Base-by-base conservation (phyloP, 352 stramenopile genomes). In the Phytophthora ohioensis region DNA sequence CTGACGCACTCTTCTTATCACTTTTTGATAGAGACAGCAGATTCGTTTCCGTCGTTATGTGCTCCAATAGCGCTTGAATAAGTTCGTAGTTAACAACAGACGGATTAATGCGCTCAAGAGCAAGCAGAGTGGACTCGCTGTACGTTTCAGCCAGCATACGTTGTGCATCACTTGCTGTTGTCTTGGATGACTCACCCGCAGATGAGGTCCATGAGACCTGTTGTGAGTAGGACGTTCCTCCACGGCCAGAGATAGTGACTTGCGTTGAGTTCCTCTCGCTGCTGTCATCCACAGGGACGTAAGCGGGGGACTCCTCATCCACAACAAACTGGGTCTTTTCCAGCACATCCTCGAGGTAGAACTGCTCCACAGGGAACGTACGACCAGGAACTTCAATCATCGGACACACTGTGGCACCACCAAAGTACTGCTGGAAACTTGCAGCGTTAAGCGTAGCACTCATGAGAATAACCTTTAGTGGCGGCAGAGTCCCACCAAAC, bases 401-500 rank as follows among this genome's bases (percentile, higher is more conserved):
- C 3, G 92, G 93, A 53, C 91, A 97, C 27, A 80, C 73, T 0
- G 79, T 66, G 2, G 78, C 98, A 39, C 90, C 85, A 8, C 86
- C 83, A 83, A 98, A 99, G 63, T 99, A 99, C 17, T 86, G 68
- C 61, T 97, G 96, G 75, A 99, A 99, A 41, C 91, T 93, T 12
- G 91, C 85, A 4, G 97, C 94, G 66, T 99, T 98, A 5, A 99
- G 76, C 4, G 95, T 99, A 13, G 95, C 98, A 53, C 91, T 98
- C 97, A 99, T 99, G 6, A 99, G 84, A 49, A 99, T 90, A 6
- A 99, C 82, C 58, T 98, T 98, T 6, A 99, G 73, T 21, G 86
- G 92, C 34, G 62, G 79, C 43, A 75, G 62, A 5, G 69, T 68
- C 9, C 69, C 73, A 36, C 73, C 73, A 71, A 75, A 77, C 15